Conservation (phyloP, 2,329 filamentous ascomycete genomes). For the Peltaster fructicola region DNA sequence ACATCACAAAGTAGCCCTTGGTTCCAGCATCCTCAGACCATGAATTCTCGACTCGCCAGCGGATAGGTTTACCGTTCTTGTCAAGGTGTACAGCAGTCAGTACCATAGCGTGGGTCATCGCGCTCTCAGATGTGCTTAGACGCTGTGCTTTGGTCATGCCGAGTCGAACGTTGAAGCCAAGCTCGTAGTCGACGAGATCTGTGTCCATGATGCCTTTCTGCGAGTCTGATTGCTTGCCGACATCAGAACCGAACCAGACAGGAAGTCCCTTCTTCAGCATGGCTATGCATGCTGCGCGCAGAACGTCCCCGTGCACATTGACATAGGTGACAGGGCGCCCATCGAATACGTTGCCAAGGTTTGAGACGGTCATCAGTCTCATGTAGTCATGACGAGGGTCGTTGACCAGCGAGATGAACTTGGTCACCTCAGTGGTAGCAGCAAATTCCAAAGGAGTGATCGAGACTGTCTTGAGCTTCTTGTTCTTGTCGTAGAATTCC, state of each 20-base stretch:
- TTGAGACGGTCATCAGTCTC: slow-evolving; percentile 55
- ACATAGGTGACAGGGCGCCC: slow-evolving; percentile 63
- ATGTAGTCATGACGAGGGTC: slow-evolving; percentile 65
- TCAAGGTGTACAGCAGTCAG: slow-evolving; percentile 71
- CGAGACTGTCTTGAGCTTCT: slow-evolving; percentile 43
- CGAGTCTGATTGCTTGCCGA: slow-evolving; percentile 62
- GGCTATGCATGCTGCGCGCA: slow-evolving; percentile 56
- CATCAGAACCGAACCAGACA: slow-evolving; percentile 78
- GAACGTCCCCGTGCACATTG: slow-evolving; percentile 56
- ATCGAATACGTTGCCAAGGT: slow-evolving; percentile 66
- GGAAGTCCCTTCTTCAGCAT: slow-evolving; percentile 67
- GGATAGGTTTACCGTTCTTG: slow-evolving; percentile 42
- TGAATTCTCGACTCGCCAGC: slow-evolving; percentile 78
- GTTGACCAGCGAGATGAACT: slow-evolving; percentile 67
- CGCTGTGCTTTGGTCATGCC: slow-evolving; percentile 61
- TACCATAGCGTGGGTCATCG: slow-evolving; percentile 90
- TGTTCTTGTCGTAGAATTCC: slow-evolving; percentile 57
- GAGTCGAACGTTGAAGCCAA: slow-evolving; percentile 64
- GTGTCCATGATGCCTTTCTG: slow-evolving; percentile 63
- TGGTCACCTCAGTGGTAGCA: slow-evolving; percentile 44
- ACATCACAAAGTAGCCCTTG: slow-evolving; percentile 82
- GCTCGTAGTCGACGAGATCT: slow-evolving; percentile 56
- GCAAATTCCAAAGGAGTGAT: slow-evolving; percentile 57
- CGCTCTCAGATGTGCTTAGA: slow-evolving; percentile 53
- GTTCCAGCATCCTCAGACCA: slow-evolving; percentile 55